Percentiles rank a stretch among this genome's conserved stretches.
Evolutionary conservation across 305 asterid species (phyloP).

Genomic region (Fraxinus albicans): DNA sequence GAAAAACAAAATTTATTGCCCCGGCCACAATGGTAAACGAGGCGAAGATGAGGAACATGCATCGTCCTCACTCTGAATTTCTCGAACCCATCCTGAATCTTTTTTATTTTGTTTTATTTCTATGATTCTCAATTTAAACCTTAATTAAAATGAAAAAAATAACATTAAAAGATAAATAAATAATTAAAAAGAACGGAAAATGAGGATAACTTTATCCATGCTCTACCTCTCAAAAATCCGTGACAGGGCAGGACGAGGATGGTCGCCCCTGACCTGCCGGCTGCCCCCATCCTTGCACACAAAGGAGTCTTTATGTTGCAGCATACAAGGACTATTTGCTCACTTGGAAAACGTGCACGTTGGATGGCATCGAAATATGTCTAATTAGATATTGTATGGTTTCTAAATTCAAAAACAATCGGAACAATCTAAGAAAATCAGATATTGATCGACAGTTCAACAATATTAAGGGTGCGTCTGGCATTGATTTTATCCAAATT

Average conservation of each 20-base stretch:
- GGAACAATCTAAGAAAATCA: not conserved
- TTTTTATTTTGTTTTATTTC: too few species aligned
- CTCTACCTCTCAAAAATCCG: not conserved
- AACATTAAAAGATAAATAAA: too few species aligned
- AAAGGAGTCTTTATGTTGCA: not conserved
- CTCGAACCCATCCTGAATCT: not conserved
- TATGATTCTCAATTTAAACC: not conserved
- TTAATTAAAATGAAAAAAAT: too few species aligned
- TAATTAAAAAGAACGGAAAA: too few species aligned
- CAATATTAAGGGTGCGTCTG: too few species aligned
- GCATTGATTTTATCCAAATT: too few species aligned
- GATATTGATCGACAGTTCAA: not conserved
- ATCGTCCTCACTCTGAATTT: not conserved
- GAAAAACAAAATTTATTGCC: not conserved
- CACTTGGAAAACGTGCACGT: not conserved
- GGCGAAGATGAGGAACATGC: not conserved
- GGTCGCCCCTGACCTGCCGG: not conserved
- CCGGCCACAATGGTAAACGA: not conserved
- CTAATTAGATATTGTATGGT: not conserved
- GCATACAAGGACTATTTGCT: not conserved
- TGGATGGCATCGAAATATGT: not conserved
- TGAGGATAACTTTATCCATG: not conserved
- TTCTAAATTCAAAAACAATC: not conserved
- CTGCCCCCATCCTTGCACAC: not conserved
- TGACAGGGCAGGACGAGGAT: not conserved